A percentile compares a stretch with the other conserved stretches of the same genome.
Conservation (phyloP, 2,329 filamentous ascomycete genomes). For the Fusarium nelsonii region DNA sequence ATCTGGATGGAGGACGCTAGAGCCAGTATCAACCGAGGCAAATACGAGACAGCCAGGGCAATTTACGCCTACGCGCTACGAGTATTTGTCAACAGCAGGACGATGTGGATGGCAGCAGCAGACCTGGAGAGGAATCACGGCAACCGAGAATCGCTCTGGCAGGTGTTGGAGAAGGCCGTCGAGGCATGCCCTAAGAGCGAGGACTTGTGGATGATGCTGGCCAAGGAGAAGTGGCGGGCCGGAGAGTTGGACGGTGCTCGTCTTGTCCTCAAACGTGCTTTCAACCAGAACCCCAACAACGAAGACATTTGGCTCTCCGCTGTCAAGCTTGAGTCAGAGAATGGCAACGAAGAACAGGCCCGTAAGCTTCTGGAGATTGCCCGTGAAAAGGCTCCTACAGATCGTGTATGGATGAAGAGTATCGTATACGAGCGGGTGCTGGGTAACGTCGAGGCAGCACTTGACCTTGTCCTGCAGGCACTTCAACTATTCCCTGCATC, state of each 20-base stretch:
- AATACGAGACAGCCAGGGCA: slow-evolving; percentile 89
- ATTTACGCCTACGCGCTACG: slow-evolving; percentile 93
- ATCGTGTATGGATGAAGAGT: slow-evolving; percentile 97
- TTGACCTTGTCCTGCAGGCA: slow-evolving; percentile 89
- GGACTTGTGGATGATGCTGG: slow-evolving; percentile 94
- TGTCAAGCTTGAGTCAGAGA: slow-evolving; percentile 95
- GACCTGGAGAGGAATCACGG: slow-evolving; percentile 94
- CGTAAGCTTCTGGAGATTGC: slow-evolving; percentile 84
- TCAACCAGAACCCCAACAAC: slow-evolving; percentile 95
- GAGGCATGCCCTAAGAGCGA: slow-evolving; percentile 93
- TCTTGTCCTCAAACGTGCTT: slow-evolving; percentile 86
- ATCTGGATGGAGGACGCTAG: slow-evolving; percentile 96
- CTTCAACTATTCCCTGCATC: slow-evolving; percentile 87
- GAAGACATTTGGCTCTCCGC: slow-evolving; percentile 98
- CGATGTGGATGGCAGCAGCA: slow-evolving; percentile 89
- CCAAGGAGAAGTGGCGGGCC: slow-evolving; percentile 92
- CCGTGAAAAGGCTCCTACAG: slow-evolving; percentile 89
- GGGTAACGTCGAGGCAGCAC: slow-evolving; percentile 80
- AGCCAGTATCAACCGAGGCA: slow-evolving; percentile 81
- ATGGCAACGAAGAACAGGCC: slow-evolving; percentile 83
- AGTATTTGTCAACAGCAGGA: slow-evolving; percentile 88
- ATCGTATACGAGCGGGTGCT: slow-evolving; percentile 92
- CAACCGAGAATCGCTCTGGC: slow-evolving; percentile 82
- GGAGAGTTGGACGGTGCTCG: slow-evolving; percentile 90
- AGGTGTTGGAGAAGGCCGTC: slow-evolving; percentile 90